Evolutionary conservation across 306 rosid genomes (phyloP), one percentile per base, ranked within the genome.

Genomic region (Cercis canadensis): DNA sequence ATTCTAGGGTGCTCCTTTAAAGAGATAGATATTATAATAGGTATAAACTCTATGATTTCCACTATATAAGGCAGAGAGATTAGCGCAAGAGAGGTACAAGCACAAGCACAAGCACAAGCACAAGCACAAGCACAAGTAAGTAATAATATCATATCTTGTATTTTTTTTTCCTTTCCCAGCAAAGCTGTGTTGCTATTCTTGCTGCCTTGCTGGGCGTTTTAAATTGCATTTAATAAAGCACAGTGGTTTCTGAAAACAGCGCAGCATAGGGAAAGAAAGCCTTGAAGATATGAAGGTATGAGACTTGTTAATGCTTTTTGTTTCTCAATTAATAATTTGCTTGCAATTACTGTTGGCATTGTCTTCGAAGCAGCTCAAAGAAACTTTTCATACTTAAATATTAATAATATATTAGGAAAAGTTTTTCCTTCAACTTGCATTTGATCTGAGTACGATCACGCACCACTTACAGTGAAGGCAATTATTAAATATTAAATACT

Each of bases 1-100:
- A 51, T 43, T 34, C 53, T 31, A 53, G 55, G 83, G 74, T 79
- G 49, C 50, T 67, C 44, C 58, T 79, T 73, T 60, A 79, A 79
- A 79, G 79, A 44, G 57, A 45, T 41, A 13, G 56, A 72, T 75
- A 72, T 75, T 59, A 47, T 43, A 39, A 67, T 64, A 59, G 57
- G 12, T 63, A 46, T n/a, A 37, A 14, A 12, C 62, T 19, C 34
- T 29, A 6, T n/a, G 3, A 36, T 37, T 44, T 59, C 19, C 79
- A 52, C 50, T 73, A 73, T 73, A 79, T 73, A 73, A 52, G 54
- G 66, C n/a, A 32, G 58, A 41, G 15, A 46, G 6, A 33, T 29
- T 32, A 57, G 65, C 65, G 8, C 78, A n/a, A 56, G 44, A 57
- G 11, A 65, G 40, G 31, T 44, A 65, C 59, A 57, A 10, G 12